phyloP scores from a whole-genome alignment of 768 basidiomycete species.

The Tylopilus plumbeoviolaceoides region DNA sequence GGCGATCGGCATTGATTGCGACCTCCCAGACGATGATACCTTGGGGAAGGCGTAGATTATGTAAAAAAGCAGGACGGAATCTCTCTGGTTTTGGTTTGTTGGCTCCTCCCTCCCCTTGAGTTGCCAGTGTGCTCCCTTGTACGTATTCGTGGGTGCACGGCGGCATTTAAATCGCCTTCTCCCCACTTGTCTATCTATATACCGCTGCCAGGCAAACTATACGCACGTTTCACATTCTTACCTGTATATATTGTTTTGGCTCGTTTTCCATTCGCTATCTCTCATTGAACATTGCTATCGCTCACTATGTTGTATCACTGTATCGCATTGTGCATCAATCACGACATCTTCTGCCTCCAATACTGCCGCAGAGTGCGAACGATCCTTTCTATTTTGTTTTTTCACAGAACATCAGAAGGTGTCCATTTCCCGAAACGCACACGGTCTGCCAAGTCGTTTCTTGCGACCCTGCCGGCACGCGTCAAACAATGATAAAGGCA shows the following conservation, averaged over 20 bases:
- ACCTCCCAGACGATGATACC: conserved; percentile 5
- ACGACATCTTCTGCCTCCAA: neutral
- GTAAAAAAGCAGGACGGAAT: conserved; percentile 28
- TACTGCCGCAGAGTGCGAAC: neutral
- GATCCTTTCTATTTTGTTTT: neutral
- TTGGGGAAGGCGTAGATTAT: conserved; percentile 19
- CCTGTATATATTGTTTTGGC: conserved; percentile 13
- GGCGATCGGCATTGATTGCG: conserved; percentile 25
- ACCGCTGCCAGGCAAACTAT: conserved; percentile 16
- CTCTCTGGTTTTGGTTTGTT: conserved; percentile 19
- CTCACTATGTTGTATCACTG: conserved; percentile 21
- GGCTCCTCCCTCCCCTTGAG: conserved; percentile 11
- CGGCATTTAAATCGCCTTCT: conserved; percentile 3
- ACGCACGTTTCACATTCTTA: conserved; percentile 16
- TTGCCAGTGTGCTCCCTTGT: conserved; percentile 17
- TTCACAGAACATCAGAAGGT: conserved; percentile 3
- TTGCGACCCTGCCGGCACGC: conserved; percentile 15
- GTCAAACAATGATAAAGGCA: conserved; percentile 2
- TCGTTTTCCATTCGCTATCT: neutral
- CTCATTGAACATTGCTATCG: conserved; percentile 9
- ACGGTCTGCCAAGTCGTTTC: neutral
- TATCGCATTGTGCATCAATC: conserved; percentile 7
- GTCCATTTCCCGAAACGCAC: conserved; percentile 10
- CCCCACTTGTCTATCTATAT: conserved; percentile 14
- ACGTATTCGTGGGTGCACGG: conserved; percentile 24